Percentiles rank a stretch among this genome's conserved stretches.
Evolutionary conservation across 495 filamentous ascomycete species (phyloP).

Genomic region (Apiosordaria backusii): DNA sequence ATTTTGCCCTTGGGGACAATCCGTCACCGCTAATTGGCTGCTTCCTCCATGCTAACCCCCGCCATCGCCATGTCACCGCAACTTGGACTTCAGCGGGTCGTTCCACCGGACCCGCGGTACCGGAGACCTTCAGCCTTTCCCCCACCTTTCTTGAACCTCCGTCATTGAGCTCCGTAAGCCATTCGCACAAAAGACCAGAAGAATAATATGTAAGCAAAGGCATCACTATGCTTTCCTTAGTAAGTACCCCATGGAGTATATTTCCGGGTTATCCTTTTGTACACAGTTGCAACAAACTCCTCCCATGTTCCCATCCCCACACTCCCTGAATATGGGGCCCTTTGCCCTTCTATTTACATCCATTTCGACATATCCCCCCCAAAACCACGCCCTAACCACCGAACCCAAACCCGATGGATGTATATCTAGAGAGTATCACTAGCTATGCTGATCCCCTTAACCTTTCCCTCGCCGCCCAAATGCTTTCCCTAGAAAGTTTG

Average conservation of each 20-base stretch:
- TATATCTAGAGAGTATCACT: no score
- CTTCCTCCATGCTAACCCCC: background rate
- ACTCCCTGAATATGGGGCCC: background rate
- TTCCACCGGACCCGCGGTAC: conserved; percentile 13
- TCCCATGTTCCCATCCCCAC: background rate
- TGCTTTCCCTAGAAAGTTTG: background rate
- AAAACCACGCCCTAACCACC: background rate
- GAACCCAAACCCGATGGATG: background rate
- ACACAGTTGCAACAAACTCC: background rate
- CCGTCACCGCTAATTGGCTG: conserved; percentile 20
- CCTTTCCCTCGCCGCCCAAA: background rate
- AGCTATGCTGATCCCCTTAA: background rate
- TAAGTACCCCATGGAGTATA: background rate
- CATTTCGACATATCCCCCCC: background rate
- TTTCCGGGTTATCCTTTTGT: background rate
- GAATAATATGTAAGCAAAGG: background rate
- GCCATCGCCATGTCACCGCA: conserved; percentile 12
- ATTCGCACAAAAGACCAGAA: background rate
- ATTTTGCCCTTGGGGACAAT: conserved; percentile 17
- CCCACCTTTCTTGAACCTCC: background rate
- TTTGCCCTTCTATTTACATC: background rate
- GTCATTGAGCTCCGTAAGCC: background rate
- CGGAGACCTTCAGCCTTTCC: conserved; percentile 10
- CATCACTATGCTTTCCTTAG: background rate
- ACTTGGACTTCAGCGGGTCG: background rate